Evolutionary conservation across 2,329 filamentous ascomycete species (phyloP).

Genomic region (Venturia aucupariae): DNA sequence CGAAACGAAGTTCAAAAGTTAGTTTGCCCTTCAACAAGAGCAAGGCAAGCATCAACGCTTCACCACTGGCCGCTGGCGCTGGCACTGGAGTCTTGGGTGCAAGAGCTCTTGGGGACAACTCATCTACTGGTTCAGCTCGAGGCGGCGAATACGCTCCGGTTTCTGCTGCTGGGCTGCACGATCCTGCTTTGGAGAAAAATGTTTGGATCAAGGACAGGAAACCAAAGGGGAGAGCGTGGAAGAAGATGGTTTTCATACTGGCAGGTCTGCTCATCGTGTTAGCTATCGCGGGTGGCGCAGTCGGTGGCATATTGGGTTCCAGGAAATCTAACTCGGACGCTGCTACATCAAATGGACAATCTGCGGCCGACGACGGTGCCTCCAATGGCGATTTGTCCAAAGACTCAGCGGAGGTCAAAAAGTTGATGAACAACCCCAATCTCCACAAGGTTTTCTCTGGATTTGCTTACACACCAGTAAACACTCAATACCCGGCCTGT

Average conservation of each 20-base stretch:
- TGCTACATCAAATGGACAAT: conserved; percentile 23
- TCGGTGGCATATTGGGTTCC: conserved; percentile 59
- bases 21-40: conserved; percentile 41
- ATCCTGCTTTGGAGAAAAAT: conserved; percentile 20
- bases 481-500: conserved; percentile 83
- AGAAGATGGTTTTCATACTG: conserved; percentile 60
- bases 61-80: conserved; percentile 26
- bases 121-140: not conserved
- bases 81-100: conserved; percentile 19
- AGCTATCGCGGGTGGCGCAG: conserved; percentile 63
- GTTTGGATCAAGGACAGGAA: conserved; percentile 51
- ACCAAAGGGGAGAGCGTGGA: conserved; percentile 33
- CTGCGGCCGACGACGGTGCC: conserved; percentile 48
- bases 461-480: conserved; percentile 89
- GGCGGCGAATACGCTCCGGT: conserved; percentile 25
- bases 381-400: conserved; percentile 60
- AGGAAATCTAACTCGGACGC: conserved; percentile 32
- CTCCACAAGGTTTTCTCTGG: conserved; percentile 92
- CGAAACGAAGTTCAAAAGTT: conserved; percentile 50
- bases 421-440: conserved; percentile 66
- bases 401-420: conserved; percentile 70
- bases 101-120: not conserved
- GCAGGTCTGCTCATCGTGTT: conserved; percentile 58
- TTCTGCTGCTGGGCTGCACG: conserved; percentile 14
- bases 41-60: conserved; percentile 38